Evolutionary conservation across 2,329 filamentous ascomycete species (phyloP), one percentile per base, ranked within the genome.

Genomic region (Fusarium anthophilum): DNA sequence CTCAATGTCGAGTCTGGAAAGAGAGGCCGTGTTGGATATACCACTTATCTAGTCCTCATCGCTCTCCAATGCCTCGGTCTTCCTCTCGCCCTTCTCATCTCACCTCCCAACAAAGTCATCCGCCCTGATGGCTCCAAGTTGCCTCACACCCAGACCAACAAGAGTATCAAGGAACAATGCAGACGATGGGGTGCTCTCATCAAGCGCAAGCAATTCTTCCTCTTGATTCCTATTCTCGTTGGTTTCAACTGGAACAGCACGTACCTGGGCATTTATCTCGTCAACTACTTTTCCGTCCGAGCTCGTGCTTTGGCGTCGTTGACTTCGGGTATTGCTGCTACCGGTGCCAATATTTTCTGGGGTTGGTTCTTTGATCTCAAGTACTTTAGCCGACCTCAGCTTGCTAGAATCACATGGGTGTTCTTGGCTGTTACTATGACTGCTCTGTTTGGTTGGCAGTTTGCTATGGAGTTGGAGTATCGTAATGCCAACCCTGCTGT

Each of bases 191-290:
- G 74, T 74, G 77, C 76, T 8, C 75, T 88, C 35, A 64, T 87
- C 24, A 82, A 79, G 62, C 80, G 82, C 47, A 85, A 82, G 70
- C 81, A 86, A 18, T 85, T 88, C 70, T 84, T 83, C 58, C 80
- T 89, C 1, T 78, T 88, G 17, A 82, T 88, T 9, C 87, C 87
- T 1, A 82, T 88, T 22, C 81, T 88, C 24, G 75, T 87, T 0
- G 84, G 85, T 1, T 87, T 87, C 71, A 84, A 86, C 66, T 89
- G 87, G 84, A 88, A 87, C 68, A 78, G 76, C 37, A 87, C 86
- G 0, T 88, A 89, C 32, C 80, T 87, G 28, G 85, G 86, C 12
- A 87, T 87, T 24, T 89, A 88, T 73, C 81, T 88, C 22, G 85
- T 86, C 15, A 85, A 83, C 32, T 88, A 88, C 79, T 88, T 88